These are phyloP conservation scores for Fusarium sp. DNA, from an alignment of 2,329 filamentous ascomycete species.

Conservation along the genomic window DNA sequence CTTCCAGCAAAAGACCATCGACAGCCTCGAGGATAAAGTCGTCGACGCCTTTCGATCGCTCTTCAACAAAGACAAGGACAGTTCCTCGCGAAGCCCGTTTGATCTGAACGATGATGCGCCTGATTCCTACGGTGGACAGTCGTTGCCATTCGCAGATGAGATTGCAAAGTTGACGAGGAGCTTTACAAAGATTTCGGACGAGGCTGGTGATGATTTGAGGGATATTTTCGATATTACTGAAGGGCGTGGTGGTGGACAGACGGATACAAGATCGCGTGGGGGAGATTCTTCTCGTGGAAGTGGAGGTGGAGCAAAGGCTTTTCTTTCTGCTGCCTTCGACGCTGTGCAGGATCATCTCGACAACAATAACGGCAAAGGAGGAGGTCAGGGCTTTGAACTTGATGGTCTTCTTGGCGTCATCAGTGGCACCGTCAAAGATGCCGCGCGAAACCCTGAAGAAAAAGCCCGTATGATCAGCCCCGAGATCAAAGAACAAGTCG, in stretches of 20 bases:
- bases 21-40: slow-evolving; percentile 57
- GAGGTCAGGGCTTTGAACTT: slow-evolving; percentile 51
- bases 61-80: slow-evolving; percentile 51
- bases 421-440: slow-evolving; percentile 57
- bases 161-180: slow-evolving; percentile 55
- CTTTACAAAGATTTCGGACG: slow-evolving; percentile 54
- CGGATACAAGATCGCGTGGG: slow-evolving; percentile 43
- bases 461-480: slow-evolving; percentile 58
- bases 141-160: slow-evolving; percentile 59
- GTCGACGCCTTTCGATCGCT: slow-evolving; percentile 58
- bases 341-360: slow-evolving; percentile 56
- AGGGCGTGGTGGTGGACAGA: slow-evolving; percentile 27
- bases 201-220: slow-evolving; percentile 55
- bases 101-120: slow-evolving; percentile 50
- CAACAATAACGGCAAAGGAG: slow-evolving; percentile 38
- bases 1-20: slow-evolving; percentile 59
- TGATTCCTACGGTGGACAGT: slow-evolving; percentile 55
- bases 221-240: slow-evolving; percentile 59
- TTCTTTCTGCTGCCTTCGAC: slow-evolving; percentile 56
- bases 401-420: slow-evolving; percentile 57
- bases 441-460: slow-evolving; percentile 58
- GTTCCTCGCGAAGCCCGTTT: slow-evolving; percentile 38
- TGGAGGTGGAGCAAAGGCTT: slow-evolving; percentile 48
- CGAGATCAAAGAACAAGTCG: slow-evolving; percentile 59
- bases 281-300: slow-evolving; percentile 38